Evolutionary conservation across 148 eudicot species (phyloP).

Genomic region (Rhododendron ovatum): DNA sequence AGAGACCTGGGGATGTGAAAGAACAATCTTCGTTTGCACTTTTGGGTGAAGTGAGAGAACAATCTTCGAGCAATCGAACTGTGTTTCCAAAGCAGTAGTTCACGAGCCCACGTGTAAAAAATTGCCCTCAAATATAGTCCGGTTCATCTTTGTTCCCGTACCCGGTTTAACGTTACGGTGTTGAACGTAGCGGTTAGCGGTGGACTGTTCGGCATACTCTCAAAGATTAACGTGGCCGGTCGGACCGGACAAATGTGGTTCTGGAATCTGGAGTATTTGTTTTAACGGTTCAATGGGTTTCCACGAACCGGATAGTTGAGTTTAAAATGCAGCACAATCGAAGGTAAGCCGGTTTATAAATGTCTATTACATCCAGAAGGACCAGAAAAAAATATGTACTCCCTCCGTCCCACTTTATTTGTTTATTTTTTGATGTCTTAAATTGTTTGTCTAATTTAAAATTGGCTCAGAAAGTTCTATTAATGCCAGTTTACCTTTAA

Average conservation of each 20-base stretch:
- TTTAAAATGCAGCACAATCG: not conserved
- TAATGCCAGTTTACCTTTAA: too few species aligned
- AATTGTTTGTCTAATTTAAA: too few species aligned
- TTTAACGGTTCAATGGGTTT: not conserved
- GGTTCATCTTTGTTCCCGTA: not conserved
- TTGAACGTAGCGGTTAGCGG: not conserved
- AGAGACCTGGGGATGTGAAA: not conserved
- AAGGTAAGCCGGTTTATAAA: not conserved
- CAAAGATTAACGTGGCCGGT: not conserved
- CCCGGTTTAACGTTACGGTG: not conserved
- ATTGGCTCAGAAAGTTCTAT: too few species aligned
- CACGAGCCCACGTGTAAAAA: not conserved
- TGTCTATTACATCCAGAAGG: not conserved
- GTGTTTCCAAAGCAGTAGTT: not conserved
- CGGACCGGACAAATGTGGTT: not conserved
- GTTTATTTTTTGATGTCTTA: too few species aligned
- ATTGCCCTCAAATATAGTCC: not conserved
- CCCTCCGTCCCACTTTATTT: too few species aligned
- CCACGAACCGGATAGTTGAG: not conserved
- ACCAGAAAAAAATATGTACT: too few species aligned
- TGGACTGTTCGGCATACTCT: not conserved
- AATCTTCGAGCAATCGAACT: not conserved
- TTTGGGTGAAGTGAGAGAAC: not conserved
- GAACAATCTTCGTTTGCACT: not conserved
- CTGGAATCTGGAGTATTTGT: not conserved